These are phyloP conservation scores for Leccinum subatratum DNA, from an alignment of 1,284 basidiomycete genomes.

Conservation along the genomic window DNA sequence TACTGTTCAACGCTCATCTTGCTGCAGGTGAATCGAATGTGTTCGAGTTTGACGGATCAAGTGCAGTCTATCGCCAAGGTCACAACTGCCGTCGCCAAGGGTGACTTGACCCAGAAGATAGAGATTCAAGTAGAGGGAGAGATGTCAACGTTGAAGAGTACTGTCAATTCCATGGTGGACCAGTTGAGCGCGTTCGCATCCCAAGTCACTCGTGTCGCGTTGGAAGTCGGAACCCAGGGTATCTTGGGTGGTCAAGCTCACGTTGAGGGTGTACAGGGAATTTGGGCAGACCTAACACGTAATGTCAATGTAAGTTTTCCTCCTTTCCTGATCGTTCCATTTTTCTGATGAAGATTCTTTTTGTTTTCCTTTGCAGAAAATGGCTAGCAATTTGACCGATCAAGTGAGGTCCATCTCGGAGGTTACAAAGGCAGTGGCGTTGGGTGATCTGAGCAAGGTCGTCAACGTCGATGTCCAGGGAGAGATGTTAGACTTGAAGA, in stretches of 20 bases:
- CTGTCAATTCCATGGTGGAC: conserved; percentile 86
- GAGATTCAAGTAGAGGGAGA: conserved; percentile 91
- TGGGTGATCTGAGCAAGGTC: conserved; percentile 84
- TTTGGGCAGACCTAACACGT: conserved; percentile 87
- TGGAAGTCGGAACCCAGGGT: conserved; percentile 89
- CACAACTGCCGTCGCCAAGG: conserved; percentile 87
- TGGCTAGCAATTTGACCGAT: conserved; percentile 89
- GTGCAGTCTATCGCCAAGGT: conserved; percentile 89
- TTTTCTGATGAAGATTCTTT: conserved; percentile 15
- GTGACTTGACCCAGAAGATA: conserved; percentile 87
- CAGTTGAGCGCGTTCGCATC: conserved; percentile 88
- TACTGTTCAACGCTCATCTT: conserved; percentile 3
- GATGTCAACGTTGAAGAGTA: conserved; percentile 78
- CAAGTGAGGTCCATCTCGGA: conserved; percentile 97
- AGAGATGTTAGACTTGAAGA: conserved; percentile 93
- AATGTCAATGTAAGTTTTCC: conserved; percentile 71
- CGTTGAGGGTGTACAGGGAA: conserved; percentile 90
- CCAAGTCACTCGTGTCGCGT: conserved; percentile 92
- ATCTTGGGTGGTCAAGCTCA: conserved; percentile 89
- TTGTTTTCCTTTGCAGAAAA: conserved; percentile 50
- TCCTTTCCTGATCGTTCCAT: conserved; percentile 15
- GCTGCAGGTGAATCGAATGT: conserved; percentile 84
- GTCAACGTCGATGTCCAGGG: conserved; percentile 96
- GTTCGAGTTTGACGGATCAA: conserved; percentile 88
- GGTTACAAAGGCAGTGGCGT: conserved; percentile 95